These are phyloP conservation scores for Coniella lustricola DNA, from an alignment of 2,329 filamentous ascomycete genomes.

Conservation along the genomic window DNA sequence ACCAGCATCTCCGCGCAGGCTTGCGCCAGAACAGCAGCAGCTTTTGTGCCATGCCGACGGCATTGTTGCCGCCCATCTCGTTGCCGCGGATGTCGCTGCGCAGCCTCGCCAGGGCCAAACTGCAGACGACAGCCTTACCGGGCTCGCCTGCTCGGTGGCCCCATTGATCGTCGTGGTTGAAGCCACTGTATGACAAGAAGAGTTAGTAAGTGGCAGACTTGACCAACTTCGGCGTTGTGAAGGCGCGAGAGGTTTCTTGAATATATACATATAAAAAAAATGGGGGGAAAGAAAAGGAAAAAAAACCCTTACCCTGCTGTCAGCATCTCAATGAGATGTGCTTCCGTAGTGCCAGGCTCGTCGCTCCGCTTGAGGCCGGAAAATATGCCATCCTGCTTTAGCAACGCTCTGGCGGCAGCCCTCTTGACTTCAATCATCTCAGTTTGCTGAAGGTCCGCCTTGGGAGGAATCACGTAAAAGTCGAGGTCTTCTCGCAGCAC, in stretches of 20 bases:
- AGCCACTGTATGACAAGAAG: slow-evolving; percentile 56
- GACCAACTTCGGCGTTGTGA: no score
- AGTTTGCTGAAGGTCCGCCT: slow-evolving; percentile 70
- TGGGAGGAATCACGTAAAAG: slow-evolving; percentile 92
- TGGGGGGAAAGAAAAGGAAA: no score
- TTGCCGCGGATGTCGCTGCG: slow-evolving; percentile 86
- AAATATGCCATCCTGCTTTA: slow-evolving; percentile 91
- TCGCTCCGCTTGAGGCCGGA: slow-evolving; percentile 92
- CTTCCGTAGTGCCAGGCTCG: slow-evolving; percentile 92
- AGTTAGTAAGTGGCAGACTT: neutral
- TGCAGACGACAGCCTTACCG: slow-evolving; percentile 97
- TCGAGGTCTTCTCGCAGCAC: slow-evolving; percentile 93
- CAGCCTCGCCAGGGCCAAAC: slow-evolving; percentile 83
- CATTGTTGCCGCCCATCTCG: slow-evolving; percentile 59
- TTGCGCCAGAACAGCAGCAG: slow-evolving; percentile 97
- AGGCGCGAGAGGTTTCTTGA: no score
- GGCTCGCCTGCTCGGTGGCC: slow-evolving; percentile 96
- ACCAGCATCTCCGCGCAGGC: slow-evolving; percentile 94
- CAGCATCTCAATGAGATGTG: slow-evolving; percentile 98
- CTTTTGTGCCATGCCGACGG: slow-evolving; percentile 97
- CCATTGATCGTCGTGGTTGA: slow-evolving; percentile 93
- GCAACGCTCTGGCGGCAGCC: slow-evolving; percentile 76
- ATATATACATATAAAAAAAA: no score
- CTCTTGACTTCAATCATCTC: slow-evolving; percentile 98
- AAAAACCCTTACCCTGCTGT: slow-evolving; percentile 73